Evolutionary conservation across 305 asterid genomes (phyloP), one percentile per base, ranked within the genome.

Genomic region (Ruellia speciosa): DNA sequence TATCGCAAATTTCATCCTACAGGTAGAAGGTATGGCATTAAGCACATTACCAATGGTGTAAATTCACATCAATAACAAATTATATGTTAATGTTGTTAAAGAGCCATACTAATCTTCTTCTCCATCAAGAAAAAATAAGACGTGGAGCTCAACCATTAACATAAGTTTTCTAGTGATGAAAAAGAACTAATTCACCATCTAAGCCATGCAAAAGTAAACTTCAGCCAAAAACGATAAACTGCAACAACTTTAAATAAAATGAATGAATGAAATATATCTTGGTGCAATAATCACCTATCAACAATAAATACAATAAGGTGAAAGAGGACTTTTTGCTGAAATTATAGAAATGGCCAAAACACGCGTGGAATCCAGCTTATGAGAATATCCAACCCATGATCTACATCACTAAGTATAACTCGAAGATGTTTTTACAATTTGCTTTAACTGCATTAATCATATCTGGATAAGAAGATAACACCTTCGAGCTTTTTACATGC

Each of bases 1-100:
- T 64, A 48, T 63, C 49, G 46, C 83, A 77, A 52, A n/a, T 10
- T 46, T 33, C 13, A 46, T 52, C 70, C 80, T 74, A 66, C 64
- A 71, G 69, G 51, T 41, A 24, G 5, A 28, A 35, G 17, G 31
- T 18, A 33, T 56, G 6, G 52, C 69, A 63, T 34, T 52, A 43
- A 6, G 49, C 40, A 50, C 20, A 55, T 40, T 14, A 56, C 17
- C 14, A 33, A 6, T 37, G 12, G 12, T 7, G 12, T 37, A 7
- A 8, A 8, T 6, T 55, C n/a, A 4, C 11, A 13, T 34, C 14
- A 16, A 31, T 0, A 14, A 10, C 0, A 5, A 35, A 13, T 14
- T 31, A 13, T 28, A 17, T n/a, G 6, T 18, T 9, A 3, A 2
- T 9, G 3, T 34, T n/a, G 16, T 4, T 19, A 40, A 4, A 43